Evolutionary conservation across 768 basidiomycete species (phyloP).

Genomic region (Gymnopilus junonius): DNA sequence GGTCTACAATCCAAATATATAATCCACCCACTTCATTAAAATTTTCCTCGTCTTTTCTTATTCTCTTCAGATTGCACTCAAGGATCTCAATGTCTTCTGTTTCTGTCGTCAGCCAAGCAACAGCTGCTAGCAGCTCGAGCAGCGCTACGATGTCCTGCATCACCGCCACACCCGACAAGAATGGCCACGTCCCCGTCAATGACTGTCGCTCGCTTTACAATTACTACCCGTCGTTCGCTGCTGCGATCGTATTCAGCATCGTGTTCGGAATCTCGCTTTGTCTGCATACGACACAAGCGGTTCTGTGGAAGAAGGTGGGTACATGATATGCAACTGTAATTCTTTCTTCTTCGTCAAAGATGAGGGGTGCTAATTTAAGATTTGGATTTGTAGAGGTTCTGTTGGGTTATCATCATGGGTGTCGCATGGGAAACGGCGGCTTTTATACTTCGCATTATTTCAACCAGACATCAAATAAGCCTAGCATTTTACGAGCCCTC

Average conservation of each 20-base stretch:
- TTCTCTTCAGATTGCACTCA: too few relatives aligned
- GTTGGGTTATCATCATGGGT: slow-evolving; percentile 8
- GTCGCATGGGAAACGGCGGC: slow-evolving; percentile 5
- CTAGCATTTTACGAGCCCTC: neutral
- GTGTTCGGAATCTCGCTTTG: slow-evolving; percentile 3
- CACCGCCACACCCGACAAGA: neutral
- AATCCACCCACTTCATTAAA: too few relatives aligned
- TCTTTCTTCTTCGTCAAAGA: too few relatives aligned
- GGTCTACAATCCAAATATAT: too few relatives aligned
- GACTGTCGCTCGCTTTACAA: slow-evolving; percentile 3
- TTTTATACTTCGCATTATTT: slow-evolving; percentile 1
- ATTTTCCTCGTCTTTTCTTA: too few relatives aligned
- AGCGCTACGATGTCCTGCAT: neutral
- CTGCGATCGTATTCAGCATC: slow-evolving; percentile 1
- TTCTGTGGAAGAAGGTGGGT: slow-evolving; percentile 2
- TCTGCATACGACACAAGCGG: slow-evolving; percentile 1
- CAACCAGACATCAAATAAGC: neutral
- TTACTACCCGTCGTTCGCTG: slow-evolving; percentile 2
- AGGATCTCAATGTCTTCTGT: too few relatives aligned
- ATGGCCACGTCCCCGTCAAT: slow-evolving; percentile 2
- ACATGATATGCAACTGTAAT: too few relatives aligned
- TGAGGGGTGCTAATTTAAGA: too few relatives aligned
- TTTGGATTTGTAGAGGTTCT: slow-evolving; percentile 8
- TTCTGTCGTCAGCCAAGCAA: neutral
- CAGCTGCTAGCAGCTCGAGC: neutral